Evolutionary conservation across 768 basidiomycete species (phyloP).

Genomic region (Serendipita sp.): DNA sequence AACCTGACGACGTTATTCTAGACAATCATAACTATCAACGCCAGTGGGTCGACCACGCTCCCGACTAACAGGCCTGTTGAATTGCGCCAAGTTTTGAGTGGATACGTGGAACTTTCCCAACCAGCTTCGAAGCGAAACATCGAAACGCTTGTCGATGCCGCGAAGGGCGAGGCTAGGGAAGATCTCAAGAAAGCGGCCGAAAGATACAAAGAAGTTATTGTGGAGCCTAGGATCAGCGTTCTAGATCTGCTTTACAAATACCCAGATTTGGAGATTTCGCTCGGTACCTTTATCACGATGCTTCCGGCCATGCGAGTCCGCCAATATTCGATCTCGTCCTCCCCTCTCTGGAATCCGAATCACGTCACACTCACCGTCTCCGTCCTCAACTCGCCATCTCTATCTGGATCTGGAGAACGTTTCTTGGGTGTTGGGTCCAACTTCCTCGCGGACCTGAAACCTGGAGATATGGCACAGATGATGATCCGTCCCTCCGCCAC

Average conservation of each 20-base stretch:
- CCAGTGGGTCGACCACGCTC: conserved; percentile 24
- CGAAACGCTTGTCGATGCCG: conserved; percentile 17
- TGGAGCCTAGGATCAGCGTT: conserved; percentile 23
- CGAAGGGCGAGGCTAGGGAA: conserved; percentile 13
- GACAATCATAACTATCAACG: conserved; percentile 17
- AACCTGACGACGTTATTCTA: neutral
- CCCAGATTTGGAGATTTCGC: conserved; percentile 22
- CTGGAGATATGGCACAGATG: conserved; percentile 29
- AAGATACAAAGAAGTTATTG: conserved; percentile 21
- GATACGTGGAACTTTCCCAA: conserved; percentile 34
- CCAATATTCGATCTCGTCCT: conserved; percentile 37
- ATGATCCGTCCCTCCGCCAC: conserved; percentile 21
- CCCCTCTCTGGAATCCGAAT: conserved; percentile 28
- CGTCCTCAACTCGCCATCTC: conserved; percentile 26
- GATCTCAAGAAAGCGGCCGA: neutral
- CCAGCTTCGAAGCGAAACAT: conserved; percentile 30
- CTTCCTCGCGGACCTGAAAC: conserved; percentile 25
- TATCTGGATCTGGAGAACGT: conserved; percentile 19
- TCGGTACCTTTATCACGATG: conserved; percentile 25
- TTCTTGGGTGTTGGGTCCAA: conserved; percentile 34
- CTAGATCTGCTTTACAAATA: conserved; percentile 28
- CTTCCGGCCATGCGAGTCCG: conserved; percentile 33
- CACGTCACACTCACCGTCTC: conserved; percentile 29
- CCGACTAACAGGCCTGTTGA: conserved; percentile 25
- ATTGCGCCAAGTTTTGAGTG: conserved; percentile 24